Evolutionary conservation across 176 grass and related monocot genomes (phyloP), one percentile per base, ranked within the genome.

Genomic region (Musa beccarii): DNA sequence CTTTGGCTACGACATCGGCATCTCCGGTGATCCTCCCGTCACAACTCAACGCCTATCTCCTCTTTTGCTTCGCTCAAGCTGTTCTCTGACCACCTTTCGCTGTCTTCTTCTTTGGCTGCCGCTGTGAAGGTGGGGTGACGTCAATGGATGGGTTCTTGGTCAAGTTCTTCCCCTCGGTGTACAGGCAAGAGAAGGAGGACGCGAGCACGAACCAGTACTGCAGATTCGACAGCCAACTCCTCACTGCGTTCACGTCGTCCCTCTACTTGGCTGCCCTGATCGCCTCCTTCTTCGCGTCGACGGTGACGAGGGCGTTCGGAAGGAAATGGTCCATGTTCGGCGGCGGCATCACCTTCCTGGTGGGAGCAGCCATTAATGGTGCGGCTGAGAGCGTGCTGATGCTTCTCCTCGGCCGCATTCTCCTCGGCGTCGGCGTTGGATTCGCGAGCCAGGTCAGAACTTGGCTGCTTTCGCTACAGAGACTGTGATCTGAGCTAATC

Each of bases 301-400:
- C 87, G 73, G 83, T 86, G 80, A 89, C 87, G 26, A 83, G 83
- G 63, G 77, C 14, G 8, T 3, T 83, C 13, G 87, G 87, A 1
- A 83, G 87, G 49, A 89, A 89, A 77, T 89, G 87, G 87, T 89
- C 87, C 87, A 89, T 89, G 87, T 83, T 89, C 83, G 77, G 50
- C 63, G 87, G 87, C 0, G 87, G 87, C 0, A 66, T 89, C 77
- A 86, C 80, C 74, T 89, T 89, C 77, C 83, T 89, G 63, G 1
- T 86, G 77, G 87, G 87, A 49, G 83, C 87, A 0, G 83, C 87
- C 9, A 83, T 89, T 73, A 89, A 89, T 80, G 87, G 83, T 8
- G 83, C 83, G 2, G 87, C 87, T 11, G 1, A 89, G 80, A 52
- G 85, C 80, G 22, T 89, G n/a, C 80, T 76, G 73, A 86, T 89